Base-by-base conservation (phyloP, 306 rosid genomes). In the Nissolia schottii region DNA sequence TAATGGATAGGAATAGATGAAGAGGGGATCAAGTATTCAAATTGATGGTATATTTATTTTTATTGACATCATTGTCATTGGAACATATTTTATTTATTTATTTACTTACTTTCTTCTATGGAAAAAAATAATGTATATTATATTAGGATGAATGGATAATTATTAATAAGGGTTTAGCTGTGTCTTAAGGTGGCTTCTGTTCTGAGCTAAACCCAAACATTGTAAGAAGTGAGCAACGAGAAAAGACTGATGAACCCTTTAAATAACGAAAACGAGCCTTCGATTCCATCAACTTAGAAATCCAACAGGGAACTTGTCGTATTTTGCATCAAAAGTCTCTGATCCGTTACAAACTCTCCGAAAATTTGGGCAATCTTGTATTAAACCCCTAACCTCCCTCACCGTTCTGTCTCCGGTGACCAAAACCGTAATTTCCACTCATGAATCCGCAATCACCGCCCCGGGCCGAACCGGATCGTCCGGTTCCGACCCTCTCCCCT, bases 371-470 rank as follows among this genome's bases (percentile, higher is more conserved):
- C 3, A 46, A 34, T 22, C 49, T 56, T 10, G 1, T 34, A 38
- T 70, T 75, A 32, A 76, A n/a, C n/a, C 49, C 59, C 1, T 7
- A 10, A 3, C 23, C 4, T 23, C 27, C 31, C 43, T 51, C 62
- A 4, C 29, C 40, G 51, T 20, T 4, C 20, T 59, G 56, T 28
- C 59, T 68, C 56, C 68, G 54, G 38, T 74, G 31, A 37, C 55
- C 59, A 16, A 18, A 49, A 48, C 67, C 71, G 56, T 76, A 31
- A 50, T 45, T 64, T 62, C 34, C 67, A 25, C 27, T 27, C 8
- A 90, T 90, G 96, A 80, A 81, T 20, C 79, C 80, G 9, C 78
- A 79, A 75, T 71, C 83, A 54, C 81, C 79, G 82, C 61, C 73
- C 25, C 82, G 40, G 5, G 13, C 84, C 1, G 80, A 77, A 71